Evolutionary conservation across 805 yeast species (phyloP), one percentile per base, ranked within the genome.

Genomic region (Candida railenensis): DNA sequence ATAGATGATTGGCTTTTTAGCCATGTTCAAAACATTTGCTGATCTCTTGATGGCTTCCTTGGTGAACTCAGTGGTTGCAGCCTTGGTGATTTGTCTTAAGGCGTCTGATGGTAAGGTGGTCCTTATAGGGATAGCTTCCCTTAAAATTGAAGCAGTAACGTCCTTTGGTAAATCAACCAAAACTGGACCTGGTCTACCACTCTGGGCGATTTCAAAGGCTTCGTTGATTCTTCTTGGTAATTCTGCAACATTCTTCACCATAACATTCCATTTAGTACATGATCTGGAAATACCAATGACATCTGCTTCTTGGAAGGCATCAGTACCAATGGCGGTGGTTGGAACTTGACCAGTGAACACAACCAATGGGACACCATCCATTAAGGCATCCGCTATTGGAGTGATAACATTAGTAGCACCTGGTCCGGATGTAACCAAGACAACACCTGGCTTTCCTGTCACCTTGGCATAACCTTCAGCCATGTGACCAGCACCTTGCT

Each of bases 401-500:
- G 99, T 94, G 53, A 94, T 84, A 49, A 94, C 97, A 63, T 94
- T 94, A 46, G 99, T 94, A 42, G 98, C 99, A 62, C 98, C 99
- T 25, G 99, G 99, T 44, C 99, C 99, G 1, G 97, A 89, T n/a
- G 99, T 94, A 44, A 94, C 99, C 59, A 94, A 75, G 42, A 94
- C 98, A 53, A 94, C 96, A 73, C 99, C 99, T 12, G 97, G 95
- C 69, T 89, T 94, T 49, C 98, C 99, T 16, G 82, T 71, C 36
- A 96, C 99, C 56, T 96, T 80, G 47, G 99, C 97, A 57, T 94
- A 94, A 49, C 99, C 99, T 73, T 94, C 97, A 47, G 99, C 99
- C 98, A 94, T 94, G 71, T 94, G 99, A 44, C 99, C 99, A 15
- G 98, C 99, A 66, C 99, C 99, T 72, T 94, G 99, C 70, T 94